These are phyloP conservation scores for Corinectria fuckeliana DNA, from an alignment of 2,329 filamentous ascomycete species.

Conservation along the genomic window DNA sequence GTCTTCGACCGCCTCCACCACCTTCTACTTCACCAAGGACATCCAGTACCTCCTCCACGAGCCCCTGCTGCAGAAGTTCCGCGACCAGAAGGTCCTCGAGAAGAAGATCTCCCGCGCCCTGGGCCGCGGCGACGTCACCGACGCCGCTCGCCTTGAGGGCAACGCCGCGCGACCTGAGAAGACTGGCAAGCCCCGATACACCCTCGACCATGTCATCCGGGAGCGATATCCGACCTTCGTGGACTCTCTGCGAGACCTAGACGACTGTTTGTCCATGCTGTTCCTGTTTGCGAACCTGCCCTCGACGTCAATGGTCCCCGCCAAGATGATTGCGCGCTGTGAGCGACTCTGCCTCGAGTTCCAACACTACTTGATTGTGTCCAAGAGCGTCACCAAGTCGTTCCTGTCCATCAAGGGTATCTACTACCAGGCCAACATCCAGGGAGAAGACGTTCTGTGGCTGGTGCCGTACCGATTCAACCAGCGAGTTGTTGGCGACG, in stretches of 20 bases:
- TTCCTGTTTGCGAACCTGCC: conserved; percentile 98
- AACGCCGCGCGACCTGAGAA: conserved; percentile 90
- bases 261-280: conserved; percentile 95
- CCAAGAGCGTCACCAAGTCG: conserved; percentile 90
- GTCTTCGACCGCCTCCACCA: conserved; percentile 87
- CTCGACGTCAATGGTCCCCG: conserved; percentile 84
- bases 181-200: conserved; percentile 87
- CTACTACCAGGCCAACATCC: conserved; percentile 97
- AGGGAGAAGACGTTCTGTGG: conserved; percentile 97
- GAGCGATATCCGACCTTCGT: conserved; percentile 98
- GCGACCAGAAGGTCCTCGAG: conserved; percentile 93
- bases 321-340: conserved; percentile 95
- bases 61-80: conserved; percentile 90
- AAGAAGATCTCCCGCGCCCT: conserved; percentile 97
- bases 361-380: conserved; percentile 95
- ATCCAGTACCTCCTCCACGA: conserved; percentile 99
- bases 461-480: conserved; percentile 98
- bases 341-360: conserved; percentile 94
- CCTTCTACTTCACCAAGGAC: conserved; percentile 91
- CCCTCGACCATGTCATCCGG: conserved; percentile 94
- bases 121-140: conserved; percentile 86
- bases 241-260: conserved; percentile 90
- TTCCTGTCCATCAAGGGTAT: conserved; percentile 99
- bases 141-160: conserved; percentile 84
- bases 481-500: conserved; percentile 88